Base-by-base conservation (phyloP, 306 rosid species). In the Corylus avellana region DNA sequence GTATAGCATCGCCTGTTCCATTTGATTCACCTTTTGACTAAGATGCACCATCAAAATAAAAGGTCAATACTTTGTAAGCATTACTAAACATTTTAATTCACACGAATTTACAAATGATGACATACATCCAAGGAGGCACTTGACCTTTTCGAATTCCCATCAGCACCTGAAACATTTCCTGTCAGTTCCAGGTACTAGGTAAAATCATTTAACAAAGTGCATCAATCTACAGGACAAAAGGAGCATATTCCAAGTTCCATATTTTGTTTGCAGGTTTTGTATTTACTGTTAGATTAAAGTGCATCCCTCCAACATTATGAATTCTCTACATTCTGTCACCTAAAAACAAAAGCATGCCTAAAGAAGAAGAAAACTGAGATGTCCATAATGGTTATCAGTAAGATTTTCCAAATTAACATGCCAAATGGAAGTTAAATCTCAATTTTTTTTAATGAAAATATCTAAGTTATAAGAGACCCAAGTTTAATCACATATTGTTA, bases 41-140 rank as follows among this genome's bases (percentile, higher is more conserved):
- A 79, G 77, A 90, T 72, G 53, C 72, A 79, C 76, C 79, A 80
- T 63, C 82, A 72, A 75, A 67, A 72, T 59, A 71, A 69, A 78
- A 72, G 59, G 72, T 87, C 72, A 80, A 55, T 69, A 80, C 70
- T 55, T 70, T 10, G 71, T 73, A 35, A 76, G 62, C 37, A 75
- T 77, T 39, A n/a, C 35, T 42, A 80, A 79, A 69, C 73, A 32
- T 48, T 47, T 32, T 29, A 57, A 25, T 39, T 82, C 25, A 51
- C 61, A 73, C 69, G 67, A 54, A 64, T 49, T 44, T 58, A 29
- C 27, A 48, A 72, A 17, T 27, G 22, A 44, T 2, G 47, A 72
- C 85, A 79, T 86, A 93, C 98, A 95, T 87, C 90, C 57, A 79
- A 68, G 56, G 73, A 73, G 59, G 82, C 68, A 39, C 32, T 75